Base-by-base conservation (phyloP, 306 rosid genomes). In the Quercus cerris region DNA sequence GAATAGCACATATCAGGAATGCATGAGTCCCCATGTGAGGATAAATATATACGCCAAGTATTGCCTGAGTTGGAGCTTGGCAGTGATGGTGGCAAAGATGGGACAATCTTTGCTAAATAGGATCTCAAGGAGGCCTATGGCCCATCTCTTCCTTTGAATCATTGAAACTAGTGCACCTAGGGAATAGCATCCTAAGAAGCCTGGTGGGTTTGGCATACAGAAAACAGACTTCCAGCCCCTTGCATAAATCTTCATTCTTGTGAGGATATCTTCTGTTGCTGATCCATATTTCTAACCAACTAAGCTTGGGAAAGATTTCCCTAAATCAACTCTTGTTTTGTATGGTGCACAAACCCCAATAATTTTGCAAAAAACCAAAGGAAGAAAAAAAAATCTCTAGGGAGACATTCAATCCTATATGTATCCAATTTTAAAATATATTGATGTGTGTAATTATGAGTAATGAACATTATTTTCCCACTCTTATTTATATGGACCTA, bases 241-340 rank as follows among this genome's bases (percentile, higher is more conserved):
- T 10, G 38, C n/a, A 17, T 86, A 87, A 35, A 86, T 81, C 73
- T 52, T 61, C 13, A 83, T 28, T 1, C 89, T 83, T 1, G 85
- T 83, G 4, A 76, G 27, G 3, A 86, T 13, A 81, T 86, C 87
- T 68, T 86, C 85, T 0, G 78, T 41, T 30, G 61, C 15, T 14
- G 87, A 72, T 20, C 81, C 85, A 59, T 86, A 86, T 2, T 75
- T 30, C 89, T 85, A 86, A 3, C 83, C 87, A 1, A 83, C 80
- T 85, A 80, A 75, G 13, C 52, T 35, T 72, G 27, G 23, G 52
- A 5, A 8, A 12, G 6, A 75, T 9, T 4, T 61, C 38, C 23
- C 35, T 22, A 61, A 12, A 30, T 38, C 3, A 38, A 38, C 46
- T 38, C 46, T 38, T 38, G 46, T 38, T 38, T 38, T 7, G 46